These are phyloP conservation scores for Stagonosporopsis rhizophila DNA, from an alignment of 2,329 filamentous ascomycete genomes.

Conservation along the genomic window DNA sequence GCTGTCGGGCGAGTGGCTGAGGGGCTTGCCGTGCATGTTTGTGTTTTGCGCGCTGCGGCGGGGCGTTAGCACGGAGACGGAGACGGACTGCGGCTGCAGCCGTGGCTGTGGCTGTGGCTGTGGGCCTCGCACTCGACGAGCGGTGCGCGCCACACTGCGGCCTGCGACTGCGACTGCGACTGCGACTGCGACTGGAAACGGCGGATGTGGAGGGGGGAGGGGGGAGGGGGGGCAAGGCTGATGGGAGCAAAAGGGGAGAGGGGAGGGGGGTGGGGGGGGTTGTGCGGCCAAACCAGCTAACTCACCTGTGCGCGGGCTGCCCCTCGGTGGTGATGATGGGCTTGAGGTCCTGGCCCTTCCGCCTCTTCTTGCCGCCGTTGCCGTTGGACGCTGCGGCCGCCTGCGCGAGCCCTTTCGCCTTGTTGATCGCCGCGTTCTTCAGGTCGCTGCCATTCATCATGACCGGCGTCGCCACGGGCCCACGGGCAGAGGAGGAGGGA, in stretches of 20 bases:
- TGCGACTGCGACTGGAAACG: too few relatives aligned
- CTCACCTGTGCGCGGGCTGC: slow-evolving; percentile 47
- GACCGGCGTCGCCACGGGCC: slow-evolving; percentile 17
- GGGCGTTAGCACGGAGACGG: slow-evolving; percentile 12
- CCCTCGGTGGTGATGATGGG: slow-evolving; percentile 77
- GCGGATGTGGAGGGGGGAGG: too few relatives aligned
- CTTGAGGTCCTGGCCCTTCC: slow-evolving; percentile 74
- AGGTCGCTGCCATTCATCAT: slow-evolving; percentile 69
- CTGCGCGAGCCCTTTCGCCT: slow-evolving; percentile 67
- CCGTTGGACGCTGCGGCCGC: slow-evolving; percentile 54
- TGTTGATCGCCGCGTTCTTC: slow-evolving; percentile 67
- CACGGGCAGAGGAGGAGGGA: background rate
- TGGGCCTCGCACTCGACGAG: too few relatives aligned
- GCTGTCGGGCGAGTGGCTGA: slow-evolving; percentile 77
- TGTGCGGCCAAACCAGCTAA: background rate
- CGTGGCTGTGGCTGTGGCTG: too few relatives aligned
- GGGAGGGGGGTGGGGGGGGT: too few relatives aligned
- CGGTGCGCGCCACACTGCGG: too few relatives aligned
- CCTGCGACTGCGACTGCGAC: too few relatives aligned
- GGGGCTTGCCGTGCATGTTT: slow-evolving; percentile 61
- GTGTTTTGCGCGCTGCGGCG: slow-evolving; percentile 56
- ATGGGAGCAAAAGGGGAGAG: too few relatives aligned
- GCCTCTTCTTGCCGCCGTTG: slow-evolving; percentile 72
- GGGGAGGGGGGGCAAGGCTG: too few relatives aligned
- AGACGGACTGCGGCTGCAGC: too few relatives aligned